Percentiles rank a stretch among this genome's conserved stretches.
Conservation (phyloP, 176 grass and related monocot species). For the Eleusine coracana region DNA sequence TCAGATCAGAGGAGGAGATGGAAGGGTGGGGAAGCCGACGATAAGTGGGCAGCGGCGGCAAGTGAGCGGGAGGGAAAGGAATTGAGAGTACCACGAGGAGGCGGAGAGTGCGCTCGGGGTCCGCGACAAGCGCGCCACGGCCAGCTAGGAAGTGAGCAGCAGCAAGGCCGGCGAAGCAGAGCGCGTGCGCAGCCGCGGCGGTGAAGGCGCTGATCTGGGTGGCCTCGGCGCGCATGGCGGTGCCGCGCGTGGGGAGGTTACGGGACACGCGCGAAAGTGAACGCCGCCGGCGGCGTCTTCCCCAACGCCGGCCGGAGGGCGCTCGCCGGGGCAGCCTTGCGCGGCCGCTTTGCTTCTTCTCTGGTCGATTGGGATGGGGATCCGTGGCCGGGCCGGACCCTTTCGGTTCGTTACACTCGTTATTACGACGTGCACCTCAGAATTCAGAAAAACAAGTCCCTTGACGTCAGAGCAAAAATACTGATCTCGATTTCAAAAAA, state of each 20-base stretch:
- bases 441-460: background rate
- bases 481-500: no score
- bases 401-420: no score
- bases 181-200: constrained; percentile 41
- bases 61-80: background rate
- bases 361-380: background rate
- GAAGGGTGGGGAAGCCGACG: background rate
- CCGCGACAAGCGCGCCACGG: constrained; percentile 48
- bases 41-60: background rate
- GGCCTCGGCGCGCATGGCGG: constrained; percentile 43
- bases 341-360: background rate
- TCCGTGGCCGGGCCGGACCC: no score
- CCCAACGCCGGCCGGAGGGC: background rate
- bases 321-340: no score
- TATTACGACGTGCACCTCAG: no score
- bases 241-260: background rate
- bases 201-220: constrained; percentile 41
- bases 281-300: background rate
- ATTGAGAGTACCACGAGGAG: constrained; percentile 59
- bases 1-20: background rate
- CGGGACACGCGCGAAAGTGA: background rate
- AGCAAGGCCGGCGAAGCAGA: constrained; percentile 55
- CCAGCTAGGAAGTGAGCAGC: constrained; percentile 42
- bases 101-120: constrained; percentile 58
- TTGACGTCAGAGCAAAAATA: no score